Conservation (phyloP, 805 yeast species). For the Metschnikowia sp. region DNA sequence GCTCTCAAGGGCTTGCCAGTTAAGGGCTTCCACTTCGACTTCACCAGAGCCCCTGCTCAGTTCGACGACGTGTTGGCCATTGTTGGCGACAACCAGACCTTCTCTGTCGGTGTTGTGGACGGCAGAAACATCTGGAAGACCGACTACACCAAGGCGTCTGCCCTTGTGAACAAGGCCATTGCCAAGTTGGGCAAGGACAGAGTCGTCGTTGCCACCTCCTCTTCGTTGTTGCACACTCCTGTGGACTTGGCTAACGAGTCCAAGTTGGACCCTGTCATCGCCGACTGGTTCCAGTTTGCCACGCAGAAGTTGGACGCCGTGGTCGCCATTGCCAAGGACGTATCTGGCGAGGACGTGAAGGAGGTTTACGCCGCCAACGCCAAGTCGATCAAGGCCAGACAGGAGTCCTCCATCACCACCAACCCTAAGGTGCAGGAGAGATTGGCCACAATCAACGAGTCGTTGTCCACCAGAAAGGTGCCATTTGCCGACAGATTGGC, state of each 20-base stretch:
- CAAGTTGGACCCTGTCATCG: slow-evolving; percentile 86
- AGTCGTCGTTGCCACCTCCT: slow-evolving; percentile 90
- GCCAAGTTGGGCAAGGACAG: slow-evolving; percentile 81
- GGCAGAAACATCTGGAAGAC: slow-evolving; percentile 99
- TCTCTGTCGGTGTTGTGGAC: slow-evolving; percentile 96
- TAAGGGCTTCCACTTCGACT: slow-evolving; percentile 94
- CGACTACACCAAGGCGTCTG: slow-evolving; percentile 84
- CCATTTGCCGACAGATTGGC: slow-evolving; percentile 84
- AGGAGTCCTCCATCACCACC: slow-evolving; percentile 84
- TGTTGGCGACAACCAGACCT: slow-evolving; percentile 64
- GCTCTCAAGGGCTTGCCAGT: slow-evolving; percentile 91
- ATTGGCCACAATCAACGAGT: slow-evolving; percentile 71
- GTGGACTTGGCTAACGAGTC: slow-evolving; percentile 91
- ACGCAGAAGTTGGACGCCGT: slow-evolving; percentile 94
- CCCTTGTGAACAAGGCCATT: slow-evolving; percentile 76
- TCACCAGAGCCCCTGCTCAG: slow-evolving; percentile 95
- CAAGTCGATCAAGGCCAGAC: slow-evolving; percentile 79
- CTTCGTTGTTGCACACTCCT: slow-evolving; percentile 97
- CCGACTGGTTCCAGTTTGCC: slow-evolving; percentile 98
- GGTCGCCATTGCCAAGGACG: slow-evolving; percentile 84
- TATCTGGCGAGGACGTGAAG: slow-evolving; percentile 76
- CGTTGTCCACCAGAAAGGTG: slow-evolving; percentile 77
- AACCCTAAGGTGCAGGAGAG: slow-evolving; percentile 87
- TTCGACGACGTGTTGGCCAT: slow-evolving; percentile 74
- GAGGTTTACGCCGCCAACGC: slow-evolving; percentile 82